These are phyloP conservation scores for Trichoderma arundinaceum DNA, from an alignment of 2,329 filamentous ascomycete species.

Conservation along the genomic window DNA sequence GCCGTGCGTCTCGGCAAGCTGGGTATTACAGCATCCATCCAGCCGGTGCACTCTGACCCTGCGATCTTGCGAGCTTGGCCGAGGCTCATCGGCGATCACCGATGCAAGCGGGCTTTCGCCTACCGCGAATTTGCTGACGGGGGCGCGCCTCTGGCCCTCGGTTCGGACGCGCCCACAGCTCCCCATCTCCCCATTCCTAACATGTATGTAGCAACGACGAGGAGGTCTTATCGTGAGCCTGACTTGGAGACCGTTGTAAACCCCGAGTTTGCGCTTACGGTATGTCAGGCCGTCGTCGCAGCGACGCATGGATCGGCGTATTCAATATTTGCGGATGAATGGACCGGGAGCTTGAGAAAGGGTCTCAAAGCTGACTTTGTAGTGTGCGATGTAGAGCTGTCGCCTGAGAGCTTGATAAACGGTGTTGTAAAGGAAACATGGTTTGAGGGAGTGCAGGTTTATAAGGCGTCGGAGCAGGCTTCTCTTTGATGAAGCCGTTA, in stretches of 20 bases:
- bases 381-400: slow-evolving; percentile 56
- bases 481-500: background rate
- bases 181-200: slow-evolving; percentile 61
- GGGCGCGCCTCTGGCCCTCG: slow-evolving; percentile 61
- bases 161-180: slow-evolving; percentile 65
- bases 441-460: slow-evolving; percentile 56
- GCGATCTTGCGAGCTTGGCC: slow-evolving; percentile 67
- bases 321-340: slow-evolving; percentile 61
- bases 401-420: slow-evolving; percentile 52
- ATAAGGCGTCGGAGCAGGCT: slow-evolving; percentile 26
- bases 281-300: slow-evolving; percentile 60
- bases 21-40: slow-evolving; percentile 65
- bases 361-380: slow-evolving; percentile 65
- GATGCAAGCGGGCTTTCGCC: slow-evolving; percentile 65
- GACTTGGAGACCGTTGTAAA: slow-evolving; percentile 53
- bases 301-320: slow-evolving; percentile 62
- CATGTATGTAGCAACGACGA: slow-evolving; percentile 63
- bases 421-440: slow-evolving; percentile 59
- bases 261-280: slow-evolving; percentile 56
- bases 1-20: slow-evolving; percentile 61
- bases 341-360: slow-evolving; percentile 57
- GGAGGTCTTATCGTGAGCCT: slow-evolving; percentile 59
- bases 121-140: slow-evolving; percentile 65
- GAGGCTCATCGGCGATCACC: slow-evolving; percentile 57
- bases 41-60: slow-evolving; percentile 65